phyloP scores from a whole-genome alignment of 164 flowering plant genomes.

The Paratinospora sagittata region DNA sequence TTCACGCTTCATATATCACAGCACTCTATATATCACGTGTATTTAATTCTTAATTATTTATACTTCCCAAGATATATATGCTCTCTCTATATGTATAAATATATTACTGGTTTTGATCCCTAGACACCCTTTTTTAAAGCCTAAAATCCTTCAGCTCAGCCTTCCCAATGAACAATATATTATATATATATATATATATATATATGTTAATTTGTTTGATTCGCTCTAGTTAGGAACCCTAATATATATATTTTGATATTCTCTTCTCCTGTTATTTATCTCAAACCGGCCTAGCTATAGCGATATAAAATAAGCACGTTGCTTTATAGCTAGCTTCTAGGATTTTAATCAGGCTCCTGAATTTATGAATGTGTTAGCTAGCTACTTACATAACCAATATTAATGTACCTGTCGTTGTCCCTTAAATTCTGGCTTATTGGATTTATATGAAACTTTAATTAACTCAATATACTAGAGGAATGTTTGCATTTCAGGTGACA shows the following conservation, averaged over 20 bases:
- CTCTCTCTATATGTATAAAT: slow-evolving; percentile 12
- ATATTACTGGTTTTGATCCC: slow-evolving; percentile 26
- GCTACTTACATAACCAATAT: too few species aligned
- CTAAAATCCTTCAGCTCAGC: not conserved
- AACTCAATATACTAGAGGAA: slow-evolving; percentile 6
- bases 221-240: not conserved
- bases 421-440: slow-evolving; percentile 9
- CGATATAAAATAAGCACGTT: too few species aligned
- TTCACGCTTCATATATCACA: slow-evolving; percentile 27
- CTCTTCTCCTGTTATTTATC: not conserved
- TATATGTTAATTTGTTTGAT: too few species aligned
- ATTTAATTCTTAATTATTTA: slow-evolving; percentile 14
- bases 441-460: not conserved
- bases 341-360: not conserved
- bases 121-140: slow-evolving; percentile 1
- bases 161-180: not conserved
- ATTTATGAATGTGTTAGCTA: not conserved
- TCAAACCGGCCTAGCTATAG: not conserved
- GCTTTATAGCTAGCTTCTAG: not conserved
- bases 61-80: slow-evolving; percentile 16
- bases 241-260: not conserved
- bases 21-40: slow-evolving; percentile 34
- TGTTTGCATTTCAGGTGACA: slow-evolving; percentile 6
- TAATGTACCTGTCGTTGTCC: not conserved
- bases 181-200: not conserved